Evolutionary conservation across 1,284 basidiomycete species (phyloP).

Genomic region (Heterobasidion irregulare): DNA sequence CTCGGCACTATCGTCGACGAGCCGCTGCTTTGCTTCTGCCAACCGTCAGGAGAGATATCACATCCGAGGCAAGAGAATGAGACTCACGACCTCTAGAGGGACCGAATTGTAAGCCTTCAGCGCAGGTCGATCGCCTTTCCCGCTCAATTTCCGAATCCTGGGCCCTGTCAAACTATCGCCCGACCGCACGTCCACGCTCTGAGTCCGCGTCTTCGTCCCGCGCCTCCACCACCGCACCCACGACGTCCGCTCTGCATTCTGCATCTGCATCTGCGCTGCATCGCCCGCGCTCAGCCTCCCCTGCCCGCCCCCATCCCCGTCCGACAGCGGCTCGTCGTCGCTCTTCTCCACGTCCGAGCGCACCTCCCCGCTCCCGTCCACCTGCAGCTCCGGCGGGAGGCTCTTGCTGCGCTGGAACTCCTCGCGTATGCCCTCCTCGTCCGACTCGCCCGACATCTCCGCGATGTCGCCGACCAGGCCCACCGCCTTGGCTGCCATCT

Average conservation of each 20-base stretch:
- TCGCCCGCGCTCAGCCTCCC: slow-evolving; percentile 28
- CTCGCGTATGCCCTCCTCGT: neutral
- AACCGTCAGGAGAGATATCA: neutral
- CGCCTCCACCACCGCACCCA: slow-evolving; percentile 77
- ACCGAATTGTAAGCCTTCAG: slow-evolving; percentile 21
- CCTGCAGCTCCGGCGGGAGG: slow-evolving; percentile 12
- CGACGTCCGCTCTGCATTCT: slow-evolving; percentile 45
- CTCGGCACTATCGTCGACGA: neutral
- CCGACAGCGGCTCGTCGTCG: slow-evolving; percentile 22
- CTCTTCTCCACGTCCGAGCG: slow-evolving; percentile 10
- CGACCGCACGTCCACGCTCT: slow-evolving; percentile 15
- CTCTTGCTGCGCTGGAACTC: slow-evolving; percentile 14
- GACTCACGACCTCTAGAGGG: neutral
- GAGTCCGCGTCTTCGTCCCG: slow-evolving; percentile 26
- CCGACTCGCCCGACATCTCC: neutral
- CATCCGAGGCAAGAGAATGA: neutral
- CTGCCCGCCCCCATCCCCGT: slow-evolving; percentile 17
- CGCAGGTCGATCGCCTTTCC: slow-evolving; percentile 14
- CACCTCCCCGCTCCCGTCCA: slow-evolving; percentile 4
- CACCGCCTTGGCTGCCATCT: neutral
- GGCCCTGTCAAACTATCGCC: neutral
- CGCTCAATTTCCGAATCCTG: neutral
- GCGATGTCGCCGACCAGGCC: neutral
- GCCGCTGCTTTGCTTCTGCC: neutral
- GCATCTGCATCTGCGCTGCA: slow-evolving; percentile 7